Evolutionary conservation across 805 yeast genomes (phyloP).

Genomic region (Saturnispora kantuleensis): DNA sequence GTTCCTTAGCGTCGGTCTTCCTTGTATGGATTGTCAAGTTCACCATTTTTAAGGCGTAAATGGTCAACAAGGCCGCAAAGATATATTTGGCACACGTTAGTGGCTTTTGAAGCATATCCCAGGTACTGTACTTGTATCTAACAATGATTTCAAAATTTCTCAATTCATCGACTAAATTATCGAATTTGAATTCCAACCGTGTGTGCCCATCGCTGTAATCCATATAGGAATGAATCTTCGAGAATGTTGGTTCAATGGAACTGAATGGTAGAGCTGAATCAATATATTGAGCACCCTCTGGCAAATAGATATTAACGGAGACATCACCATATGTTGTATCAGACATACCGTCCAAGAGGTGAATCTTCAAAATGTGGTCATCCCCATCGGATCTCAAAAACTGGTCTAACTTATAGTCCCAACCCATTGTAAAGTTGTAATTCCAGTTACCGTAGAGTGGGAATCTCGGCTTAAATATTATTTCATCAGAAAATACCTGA

Average conservation of each 20-base stretch:
- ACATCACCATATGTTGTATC: conserved; percentile 60
- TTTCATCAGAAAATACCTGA: conserved; percentile 30
- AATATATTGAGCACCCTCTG: conserved; percentile 68
- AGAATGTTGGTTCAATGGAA: conserved; percentile 24
- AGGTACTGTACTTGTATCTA: conserved; percentile 49
- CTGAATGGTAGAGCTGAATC: conserved; percentile 49
- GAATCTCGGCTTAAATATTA: conserved; percentile 72
- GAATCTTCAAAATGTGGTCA: conserved; percentile 52
- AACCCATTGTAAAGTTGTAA: conserved; percentile 92
- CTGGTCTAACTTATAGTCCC: conserved; percentile 54
- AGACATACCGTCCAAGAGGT: conserved; percentile 61
- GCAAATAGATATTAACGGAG: conserved; percentile 56
- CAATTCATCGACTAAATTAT: conserved; percentile 62
- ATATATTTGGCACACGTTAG: conserved; percentile 51
- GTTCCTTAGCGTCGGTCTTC: not conserved
- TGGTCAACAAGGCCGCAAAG: conserved; percentile 47
- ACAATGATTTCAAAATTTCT: conserved; percentile 46
- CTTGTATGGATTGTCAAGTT: conserved; percentile 28
- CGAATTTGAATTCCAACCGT: conserved; percentile 49
- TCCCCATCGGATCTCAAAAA: conserved; percentile 42
- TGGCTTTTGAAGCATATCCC: conserved; percentile 55
- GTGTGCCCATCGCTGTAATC: conserved; percentile 75
- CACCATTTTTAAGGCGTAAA: conserved; percentile 38
- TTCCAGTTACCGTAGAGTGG: conserved; percentile 97
- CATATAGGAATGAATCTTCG: conserved; percentile 42